A percentile compares a stretch with the other conserved stretches of the same genome.
Evolutionary conservation across 257 asterid genomes (phyloP).

Genomic region (Paraleonurus japonicus): DNA sequence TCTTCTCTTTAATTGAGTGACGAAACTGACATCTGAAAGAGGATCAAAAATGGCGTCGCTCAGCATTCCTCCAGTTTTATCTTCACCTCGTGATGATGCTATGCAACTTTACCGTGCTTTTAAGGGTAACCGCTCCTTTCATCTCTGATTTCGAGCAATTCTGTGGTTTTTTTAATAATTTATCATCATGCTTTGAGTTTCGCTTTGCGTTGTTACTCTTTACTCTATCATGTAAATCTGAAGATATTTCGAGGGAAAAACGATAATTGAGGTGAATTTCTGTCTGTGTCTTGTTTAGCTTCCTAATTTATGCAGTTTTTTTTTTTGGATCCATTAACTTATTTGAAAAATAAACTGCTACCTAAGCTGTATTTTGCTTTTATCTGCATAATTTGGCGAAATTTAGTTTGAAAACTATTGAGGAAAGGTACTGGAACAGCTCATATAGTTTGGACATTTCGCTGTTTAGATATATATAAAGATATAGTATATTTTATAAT

Average conservation of each 20-base stretch:
- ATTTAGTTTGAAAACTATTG: background rate
- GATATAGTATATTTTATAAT: too few relatives aligned
- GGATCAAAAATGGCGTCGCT: constrained; percentile 54
- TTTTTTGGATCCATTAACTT: too few relatives aligned
- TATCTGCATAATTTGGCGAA: background rate
- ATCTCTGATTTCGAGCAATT: background rate
- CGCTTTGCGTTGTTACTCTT: background rate
- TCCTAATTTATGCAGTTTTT: background rate
- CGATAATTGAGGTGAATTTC: background rate
- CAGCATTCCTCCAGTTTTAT: constrained; percentile 59
- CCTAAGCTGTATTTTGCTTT: background rate
- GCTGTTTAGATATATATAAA: background rate
- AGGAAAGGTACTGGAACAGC: background rate
- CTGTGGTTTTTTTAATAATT: background rate
- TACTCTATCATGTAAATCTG: background rate
- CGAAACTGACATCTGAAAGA: background rate
- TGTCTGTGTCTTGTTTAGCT: background rate
- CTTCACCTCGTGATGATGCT: constrained; percentile 93
- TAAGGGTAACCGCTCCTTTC: constrained; percentile 52
- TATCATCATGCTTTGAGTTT: background rate
- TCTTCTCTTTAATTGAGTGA: background rate
- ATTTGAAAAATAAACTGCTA: too few relatives aligned
- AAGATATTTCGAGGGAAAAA: background rate
- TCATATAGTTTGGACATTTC: background rate
- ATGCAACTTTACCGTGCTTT: constrained; percentile 76